These are phyloP conservation scores for Micractinium conductrix DNA, from an alignment of 139 green algal genomes.

Conservation along the genomic window DNA sequence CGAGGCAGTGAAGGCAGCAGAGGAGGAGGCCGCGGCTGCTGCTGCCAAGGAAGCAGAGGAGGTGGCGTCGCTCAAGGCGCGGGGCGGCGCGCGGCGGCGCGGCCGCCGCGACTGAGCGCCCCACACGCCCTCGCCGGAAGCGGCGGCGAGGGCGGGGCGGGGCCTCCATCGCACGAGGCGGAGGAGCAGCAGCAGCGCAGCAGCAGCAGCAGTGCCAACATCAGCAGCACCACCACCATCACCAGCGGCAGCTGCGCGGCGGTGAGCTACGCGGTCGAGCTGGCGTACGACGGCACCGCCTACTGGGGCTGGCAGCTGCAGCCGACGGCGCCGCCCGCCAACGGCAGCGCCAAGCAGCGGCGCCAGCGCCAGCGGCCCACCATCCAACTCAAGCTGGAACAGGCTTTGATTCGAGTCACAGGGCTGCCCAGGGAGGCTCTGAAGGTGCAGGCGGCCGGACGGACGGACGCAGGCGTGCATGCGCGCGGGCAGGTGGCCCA, in stretches of 20 bases:
- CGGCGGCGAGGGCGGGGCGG: neutral
- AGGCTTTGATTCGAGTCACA: constrained; percentile 51
- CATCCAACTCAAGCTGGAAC: constrained; percentile 66
- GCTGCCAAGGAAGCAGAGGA: neutral
- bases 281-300: constrained; percentile 60
- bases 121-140: neutral
- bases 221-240: neutral
- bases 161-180: neutral
- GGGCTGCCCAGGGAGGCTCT: constrained; percentile 49
- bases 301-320: constrained; percentile 65
- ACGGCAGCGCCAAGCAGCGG: neutral
- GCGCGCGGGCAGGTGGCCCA: constrained; percentile 72
- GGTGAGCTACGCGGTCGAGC: constrained; percentile 35
- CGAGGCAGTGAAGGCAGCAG: neutral
- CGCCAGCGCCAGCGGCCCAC: constrained; percentile 13
- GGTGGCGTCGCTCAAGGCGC: neutral
- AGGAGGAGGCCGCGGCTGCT: neutral
- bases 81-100: constrained; percentile 1
- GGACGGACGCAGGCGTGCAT: constrained; percentile 88
- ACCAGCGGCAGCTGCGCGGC: neutral
- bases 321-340: neutral
- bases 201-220: neutral
- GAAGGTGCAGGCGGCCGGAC: constrained; percentile 66
- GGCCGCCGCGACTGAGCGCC: constrained; percentile 2
- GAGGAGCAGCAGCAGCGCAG: neutral